Conservation (phyloP, 805 yeast genomes). For the Ogataea saltuana region DNA sequence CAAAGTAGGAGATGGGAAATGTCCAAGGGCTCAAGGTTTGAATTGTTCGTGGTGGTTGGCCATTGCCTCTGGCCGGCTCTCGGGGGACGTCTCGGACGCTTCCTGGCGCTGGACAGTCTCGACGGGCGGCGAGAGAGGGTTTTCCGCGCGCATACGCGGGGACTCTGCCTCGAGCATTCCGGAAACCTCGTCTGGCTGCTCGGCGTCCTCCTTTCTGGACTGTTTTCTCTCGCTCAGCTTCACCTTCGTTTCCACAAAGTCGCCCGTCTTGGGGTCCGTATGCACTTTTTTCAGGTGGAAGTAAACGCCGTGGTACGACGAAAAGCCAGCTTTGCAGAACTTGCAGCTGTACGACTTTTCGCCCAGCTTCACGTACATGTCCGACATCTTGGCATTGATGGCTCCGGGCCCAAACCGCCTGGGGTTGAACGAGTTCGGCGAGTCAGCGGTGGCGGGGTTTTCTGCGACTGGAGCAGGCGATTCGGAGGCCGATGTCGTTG, state of each 20-base stretch:
- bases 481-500: conserved; percentile 4
- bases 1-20: too few species aligned
- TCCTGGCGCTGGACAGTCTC: too few species aligned
- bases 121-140: too few species aligned
- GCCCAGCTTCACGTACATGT: conserved; percentile 20
- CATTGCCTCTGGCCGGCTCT: too few species aligned
- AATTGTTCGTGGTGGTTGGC: too few species aligned
- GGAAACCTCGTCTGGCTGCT: too few species aligned
- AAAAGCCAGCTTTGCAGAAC: conserved; percentile 21
- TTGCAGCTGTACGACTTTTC: conserved; percentile 21
- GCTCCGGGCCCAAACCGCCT: conserved; percentile 19
- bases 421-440: conserved; percentile 8
- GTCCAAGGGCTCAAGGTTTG: too few species aligned
- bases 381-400: conserved; percentile 19
- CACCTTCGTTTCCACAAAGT: conserved; percentile 16
- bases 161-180: too few species aligned
- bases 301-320: conserved; percentile 28
- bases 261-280: conserved; percentile 22
- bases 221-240: conserved; percentile 13
- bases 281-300: conserved; percentile 26
- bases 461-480: conserved; percentile 4
- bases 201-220: conserved; percentile 4
- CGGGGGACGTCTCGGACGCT: too few species aligned
- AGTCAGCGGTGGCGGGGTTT: too few species aligned
- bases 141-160: too few species aligned